Conservation (phyloP, 78 protist genomes). For the Guillardia theta region DNA sequence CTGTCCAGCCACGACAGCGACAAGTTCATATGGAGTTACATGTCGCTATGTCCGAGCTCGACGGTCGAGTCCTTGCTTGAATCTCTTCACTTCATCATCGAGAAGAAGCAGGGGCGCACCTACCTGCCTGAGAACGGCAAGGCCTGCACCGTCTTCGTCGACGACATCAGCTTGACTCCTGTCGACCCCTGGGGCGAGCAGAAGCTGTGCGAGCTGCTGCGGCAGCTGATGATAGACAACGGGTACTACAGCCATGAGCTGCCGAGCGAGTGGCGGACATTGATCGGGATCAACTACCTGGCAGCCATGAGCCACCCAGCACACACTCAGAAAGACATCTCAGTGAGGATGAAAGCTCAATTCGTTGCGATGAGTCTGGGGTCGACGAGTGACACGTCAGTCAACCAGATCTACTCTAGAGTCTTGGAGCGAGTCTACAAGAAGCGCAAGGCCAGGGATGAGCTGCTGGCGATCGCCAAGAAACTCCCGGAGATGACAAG, state of each 20-base stretch:
- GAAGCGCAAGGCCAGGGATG: too few relatives aligned
- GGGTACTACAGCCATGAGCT: constrained; percentile 4
- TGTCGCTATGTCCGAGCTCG: too few relatives aligned
- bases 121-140: neutral
- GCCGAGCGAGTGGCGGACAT: constrained; percentile 30
- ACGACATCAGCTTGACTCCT: neutral
- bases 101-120: neutral
- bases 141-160: neutral
- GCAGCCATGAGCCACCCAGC: neutral
- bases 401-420: too few relatives aligned
- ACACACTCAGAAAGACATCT: neutral
- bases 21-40: too few relatives aligned
- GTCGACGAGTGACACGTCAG: neutral
- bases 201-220: constrained; percentile 25
- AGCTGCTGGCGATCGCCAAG: too few relatives aligned
- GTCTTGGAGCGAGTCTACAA: too few relatives aligned
- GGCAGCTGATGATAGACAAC: constrained; percentile 38
- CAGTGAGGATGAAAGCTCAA: neutral
- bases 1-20: too few relatives aligned
- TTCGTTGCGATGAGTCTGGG: neutral
- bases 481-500: too few relatives aligned
- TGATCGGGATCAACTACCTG: neutral
- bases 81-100: neutral
- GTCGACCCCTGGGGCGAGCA: constrained; percentile 40
- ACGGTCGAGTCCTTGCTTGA: too few relatives aligned